Base-by-base conservation (phyloP, 768 basidiomycete species). In the Phylloporus sp. region DNA sequence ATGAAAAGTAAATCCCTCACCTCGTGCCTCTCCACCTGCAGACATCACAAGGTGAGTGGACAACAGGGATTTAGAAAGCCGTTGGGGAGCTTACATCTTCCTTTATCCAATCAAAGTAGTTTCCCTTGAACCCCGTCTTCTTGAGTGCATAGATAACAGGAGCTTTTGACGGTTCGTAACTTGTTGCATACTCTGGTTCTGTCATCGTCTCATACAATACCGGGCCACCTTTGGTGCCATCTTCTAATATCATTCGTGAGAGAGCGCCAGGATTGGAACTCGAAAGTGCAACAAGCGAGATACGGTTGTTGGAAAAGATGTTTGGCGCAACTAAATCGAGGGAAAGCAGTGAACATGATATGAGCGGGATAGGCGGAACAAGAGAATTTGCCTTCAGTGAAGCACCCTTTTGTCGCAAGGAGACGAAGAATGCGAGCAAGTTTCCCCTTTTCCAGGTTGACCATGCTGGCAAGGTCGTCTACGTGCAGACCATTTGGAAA, bases 301-400 rank as follows among this genome's bases (percentile, higher is more conserved):
- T 57, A n/a, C 67, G 70, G 39, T 66, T 72, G 47, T 71, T 71
- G 11, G 68, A 62, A 53, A 68, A 71, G 0, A 48, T 49, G 16
- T 69, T 59, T 9, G 57, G 56, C 10, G 55, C 46, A 6, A 72
- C 69, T 66, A 11, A 28, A 23, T 34, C 3, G 45, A 8, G n/a
- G 2, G 23, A 27, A 5, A 48, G 49, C 23, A 2, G 24, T 18
- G 24, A 27, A n/a, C 36, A 24, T 10, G 11, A 9, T 26, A 50
- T 42, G 36, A 13, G n/a, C 5, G n/a, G n/a, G n/a, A n/a, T n/a
- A n/a, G n/a, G n/a, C n/a, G n/a, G n/a, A n/a, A n/a, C n/a, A n/a
- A n/a, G n/a, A n/a, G n/a, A n/a, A n/a, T 40, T 42, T 40, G 56
- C 70, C 63, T 62, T 71, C 71, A 2, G 35, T 58, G 50, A 71